Conservation (phyloP, 345 rosid genomes). For the Citrus trifoliata region DNA sequence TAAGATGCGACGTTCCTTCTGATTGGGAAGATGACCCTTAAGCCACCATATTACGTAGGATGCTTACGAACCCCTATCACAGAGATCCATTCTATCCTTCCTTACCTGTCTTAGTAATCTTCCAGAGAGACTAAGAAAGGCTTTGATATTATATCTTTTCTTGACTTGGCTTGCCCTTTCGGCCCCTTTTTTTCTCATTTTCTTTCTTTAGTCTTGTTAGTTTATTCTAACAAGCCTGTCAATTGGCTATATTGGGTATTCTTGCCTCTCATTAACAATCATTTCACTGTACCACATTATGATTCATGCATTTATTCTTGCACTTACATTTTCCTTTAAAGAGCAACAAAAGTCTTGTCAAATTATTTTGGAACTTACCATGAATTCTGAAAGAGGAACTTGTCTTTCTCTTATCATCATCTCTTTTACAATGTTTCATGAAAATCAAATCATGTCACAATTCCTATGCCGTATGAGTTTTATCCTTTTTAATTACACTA, state of each 20-base stretch:
- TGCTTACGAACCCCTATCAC: slow-evolving; percentile 6
- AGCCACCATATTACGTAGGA: slow-evolving; percentile 34
- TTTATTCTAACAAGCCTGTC: slow-evolving; percentile 17
- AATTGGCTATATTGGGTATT: slow-evolving; percentile 29
- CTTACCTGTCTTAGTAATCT: slow-evolving; percentile 19
- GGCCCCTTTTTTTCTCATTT: background rate
- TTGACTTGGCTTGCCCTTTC: slow-evolving; percentile 18
- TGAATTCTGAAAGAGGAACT: slow-evolving; percentile 23
- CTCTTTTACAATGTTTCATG: background rate
- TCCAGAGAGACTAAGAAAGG: background rate
- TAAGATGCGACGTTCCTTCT: slow-evolving; percentile 38
- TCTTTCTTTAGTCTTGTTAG: slow-evolving; percentile 12
- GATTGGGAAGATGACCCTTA: slow-evolving; percentile 34
- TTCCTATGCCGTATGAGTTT: background rate
- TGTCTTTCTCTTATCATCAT: background rate
- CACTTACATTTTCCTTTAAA: slow-evolving; percentile 18
- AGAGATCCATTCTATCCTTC: slow-evolving; percentile 9
- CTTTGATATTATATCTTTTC: slow-evolving; percentile 15
- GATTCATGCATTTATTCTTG: slow-evolving; percentile 27
- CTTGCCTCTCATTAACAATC: slow-evolving; percentile 24
- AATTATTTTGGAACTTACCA: slow-evolving; percentile 8
- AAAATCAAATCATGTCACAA: slow-evolving; percentile 13
- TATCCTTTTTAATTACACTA: background rate
- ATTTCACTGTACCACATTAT: slow-evolving; percentile 24
- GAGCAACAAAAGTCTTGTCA: slow-evolving; percentile 16